Conservation (phyloP, 768 basidiomycete genomes). For the Pleurotus cornucopiae region DNA sequence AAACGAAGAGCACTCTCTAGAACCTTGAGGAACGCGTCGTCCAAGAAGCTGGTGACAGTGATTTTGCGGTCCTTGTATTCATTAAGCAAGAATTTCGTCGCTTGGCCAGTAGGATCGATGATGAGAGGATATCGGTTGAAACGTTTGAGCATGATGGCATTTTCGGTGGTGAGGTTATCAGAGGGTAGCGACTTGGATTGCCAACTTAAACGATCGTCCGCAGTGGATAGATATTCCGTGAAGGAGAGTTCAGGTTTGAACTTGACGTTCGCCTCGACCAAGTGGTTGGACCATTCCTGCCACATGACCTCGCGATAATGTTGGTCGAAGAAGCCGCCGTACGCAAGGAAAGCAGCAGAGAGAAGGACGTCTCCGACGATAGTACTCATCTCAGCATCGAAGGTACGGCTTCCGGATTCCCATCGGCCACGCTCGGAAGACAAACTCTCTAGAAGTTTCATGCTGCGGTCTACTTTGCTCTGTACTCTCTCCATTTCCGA, state of each 20-base stretch:
- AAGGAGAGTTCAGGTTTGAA: constrained; percentile 91
- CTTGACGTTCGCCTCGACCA: constrained; percentile 84
- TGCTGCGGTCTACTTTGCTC: constrained; percentile 93
- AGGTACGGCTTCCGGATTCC: constrained; percentile 92
- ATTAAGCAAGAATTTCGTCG: constrained; percentile 89
- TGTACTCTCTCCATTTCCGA: constrained; percentile 97
- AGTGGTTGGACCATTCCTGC: constrained; percentile 91
- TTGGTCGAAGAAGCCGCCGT: constrained; percentile 98
- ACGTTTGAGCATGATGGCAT: constrained; percentile 99
- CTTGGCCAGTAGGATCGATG: constrained; percentile 97
- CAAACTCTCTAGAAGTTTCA: constrained; percentile 90
- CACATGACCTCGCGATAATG: constrained; percentile 96
- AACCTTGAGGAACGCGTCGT: constrained; percentile 98
- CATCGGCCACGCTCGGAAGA: constrained; percentile 93
- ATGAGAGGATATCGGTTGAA: constrained; percentile 98
- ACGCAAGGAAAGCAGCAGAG: constrained; percentile 94
- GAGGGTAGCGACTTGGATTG: constrained; percentile 94
- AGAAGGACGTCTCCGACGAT: constrained; percentile 96
- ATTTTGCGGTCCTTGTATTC: constrained; percentile 97
- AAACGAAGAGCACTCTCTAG: constrained; percentile 98
- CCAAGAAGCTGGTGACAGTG: constrained; percentile 96
- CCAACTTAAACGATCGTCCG: constrained; percentile 94
- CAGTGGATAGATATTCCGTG: constrained; percentile 94
- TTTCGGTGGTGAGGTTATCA: constrained; percentile 94
- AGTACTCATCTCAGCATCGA: constrained; percentile 97